Base-by-base conservation (phyloP, 306 rosid species). In the Crotalaria pallida region DNA sequence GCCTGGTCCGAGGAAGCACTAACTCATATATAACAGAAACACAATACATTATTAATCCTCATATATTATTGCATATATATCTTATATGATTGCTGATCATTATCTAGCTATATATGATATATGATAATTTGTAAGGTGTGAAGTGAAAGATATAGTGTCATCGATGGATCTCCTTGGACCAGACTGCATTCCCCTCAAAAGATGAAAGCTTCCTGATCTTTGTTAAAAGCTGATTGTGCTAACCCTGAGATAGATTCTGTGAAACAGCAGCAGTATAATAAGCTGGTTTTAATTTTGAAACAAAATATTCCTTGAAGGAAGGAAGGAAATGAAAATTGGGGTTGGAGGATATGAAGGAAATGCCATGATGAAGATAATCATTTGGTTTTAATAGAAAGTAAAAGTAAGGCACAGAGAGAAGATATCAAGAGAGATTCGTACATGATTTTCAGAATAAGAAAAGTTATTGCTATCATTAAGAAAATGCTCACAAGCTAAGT, bases 1-100 rank as follows among this genome's bases (percentile, higher is more conserved):
- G 95, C 87, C 95, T 88, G 95, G 91, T 85, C 95, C 95, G 90
- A 85, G 79, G 72, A 79, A 6, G 59, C 76, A 74, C 57, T 13
- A 16, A 17, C 49, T 10, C 31, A 18, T 3, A 18, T 6, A 27
- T 31, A 2, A 9, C 29, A 22, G 8, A 36, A 58, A 16, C 21
- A 18, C 55, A 61, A 61, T 33, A 18, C 4, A 7, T 31, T 31
- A 31, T 31, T n/a, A n/a, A 23, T 1, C 11, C 9, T 8, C 23
- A 31, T 43, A 56, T 11, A n/a, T n/a, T n/a, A n/a, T n/a, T n/a
- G n/a, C n/a, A n/a, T n/a, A n/a, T n/a, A n/a, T n/a, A n/a, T n/a
- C n/a, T n/a, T n/a, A n/a, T n/a, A n/a, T n/a, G n/a, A n/a, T n/a
- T n/a, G n/a, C n/a, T n/a, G n/a, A n/a, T n/a, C n/a, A n/a, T n/a